Evolutionary conservation across 257 asterid genomes (phyloP), one percentile per base, ranked within the genome.

Genomic region (Ballota nigra): DNA sequence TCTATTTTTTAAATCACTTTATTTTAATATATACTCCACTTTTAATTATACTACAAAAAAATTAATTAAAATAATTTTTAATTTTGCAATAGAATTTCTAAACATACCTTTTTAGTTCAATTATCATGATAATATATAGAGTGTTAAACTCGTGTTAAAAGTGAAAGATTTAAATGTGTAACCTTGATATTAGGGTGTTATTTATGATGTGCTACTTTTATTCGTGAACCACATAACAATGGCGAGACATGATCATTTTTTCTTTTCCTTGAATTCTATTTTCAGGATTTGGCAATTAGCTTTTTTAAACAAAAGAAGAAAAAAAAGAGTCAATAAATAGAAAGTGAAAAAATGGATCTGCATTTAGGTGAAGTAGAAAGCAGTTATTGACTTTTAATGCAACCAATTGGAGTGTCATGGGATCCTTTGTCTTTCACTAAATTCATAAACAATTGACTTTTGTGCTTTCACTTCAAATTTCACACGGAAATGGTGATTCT

Each of bases 341-440:
- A 43, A 43, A 43, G 52, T 41, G 52, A 15, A 43, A 41, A 20
- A 43, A 43, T 38, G 52, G 52, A 43, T 13, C 7, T 13, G 73
- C 68, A 22, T 52, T 61, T 78, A 68, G 73, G 75, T 78, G 73
- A 16, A 53, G 83, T 41, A 24, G 79, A 71, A 64, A 36, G 74
- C 72, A 79, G 72, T 59, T 79, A 66, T 73, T 67, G 82, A 76
- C 78, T 79, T n/a, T 79, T 26, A 66, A 73, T 76, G 75, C 78
- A 76, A 34, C 62, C 72, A 28, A 77, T n/a, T 43, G 34, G 23
- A 47, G 12, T 58, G 73, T 75, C 83, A 82, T 82, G 83, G 75
- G 83, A 72, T 78, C 51, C 81, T 63, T 80, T 81, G 26, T 80
- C 73, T 69, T 65, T 52, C 79, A 72, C 78, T 72, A 63, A 57